Base-by-base conservation (phyloP, 139 green algal genomes). In the Yamagishiella unicocca region DNA sequence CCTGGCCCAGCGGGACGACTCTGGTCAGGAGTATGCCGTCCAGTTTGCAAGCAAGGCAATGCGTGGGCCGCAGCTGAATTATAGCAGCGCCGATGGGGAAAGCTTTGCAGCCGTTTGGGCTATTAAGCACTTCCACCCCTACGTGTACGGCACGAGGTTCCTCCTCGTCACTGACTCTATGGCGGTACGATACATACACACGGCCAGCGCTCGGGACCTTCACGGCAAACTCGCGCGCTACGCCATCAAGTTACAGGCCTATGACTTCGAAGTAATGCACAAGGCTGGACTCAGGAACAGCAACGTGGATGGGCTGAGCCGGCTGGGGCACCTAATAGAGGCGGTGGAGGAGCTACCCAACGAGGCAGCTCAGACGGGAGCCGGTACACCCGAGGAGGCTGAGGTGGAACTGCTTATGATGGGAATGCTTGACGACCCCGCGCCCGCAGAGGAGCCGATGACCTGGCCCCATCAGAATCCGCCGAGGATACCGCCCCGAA, bases 131-230 rank as follows among this genome's bases (percentile, higher is more conserved):
- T 89, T 90, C 25, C 67, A 80, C 27, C 67, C 75, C n/a, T n/a
- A 58, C 14, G 50, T 58, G 12, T 89, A 89, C 40, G 82, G 89
- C 7, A n/a, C n/a, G 2, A 40, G 55, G 1, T 89, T 92, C n/a
- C 77, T 38, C 1, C 19, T 90, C 2, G 33, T 88, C 1, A 92
- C 89, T 0, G 89, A 92, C 31, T 84, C 88, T 27, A 29, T 54
- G 21, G 85, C 86, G 0, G 67, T 91, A 8, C 74, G 46, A 0
- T 58, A 66, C 53, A 31, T 84, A 4, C 83, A 68, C 54, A 55
- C 90, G 24, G 37, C 88, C 4, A 77, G 22, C 53, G 70, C 42
- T 6, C 64, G 33, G 35, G 55, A 83, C 3, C 27, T 74, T 2
- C 61, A 64, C 7, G 75, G 86, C 9, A 79, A 78, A 31, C 46